Evolutionary conservation across 352 stramenopile species (phyloP), one percentile per base, ranked within the genome.

Genomic region (Globisporangium cystogenes): DNA sequence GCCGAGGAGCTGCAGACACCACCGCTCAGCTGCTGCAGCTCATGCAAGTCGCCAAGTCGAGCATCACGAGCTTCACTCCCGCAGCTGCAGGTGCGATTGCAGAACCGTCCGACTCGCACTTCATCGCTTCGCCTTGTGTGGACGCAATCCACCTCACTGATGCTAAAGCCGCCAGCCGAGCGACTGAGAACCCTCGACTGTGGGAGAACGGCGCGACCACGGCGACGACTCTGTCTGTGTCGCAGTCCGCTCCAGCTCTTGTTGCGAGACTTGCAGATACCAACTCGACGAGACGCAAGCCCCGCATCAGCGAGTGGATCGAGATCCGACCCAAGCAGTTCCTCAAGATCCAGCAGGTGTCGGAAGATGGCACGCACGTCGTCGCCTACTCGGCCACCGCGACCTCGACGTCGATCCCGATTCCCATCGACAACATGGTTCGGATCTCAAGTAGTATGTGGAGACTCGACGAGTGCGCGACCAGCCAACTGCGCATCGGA

Each of bases 291-390:
- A 48, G 37, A 7, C 47, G 64, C 16, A 65, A 50, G 11, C 72
- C 75, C 7, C 73, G 70, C 18, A 43, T 47, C 31, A 68, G 77
- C 18, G 72, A 88, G 23, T 85, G 77, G 75, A 41, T 88, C 11
- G 65, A 88, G 59, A 20, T 88, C 18, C 51, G 29, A 16, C 36
- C 62, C 20, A 78, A 79, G 45, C 62, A 68, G 39, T 86, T 78
- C 35, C 18, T 86, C 18, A 70, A 67, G 48, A 72, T 87, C 53
- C 40, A 57, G 8, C 67, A 66, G 37, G 33, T 80, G 16, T 77
- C 72, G 16, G 23, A 31, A 1, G 70, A 82, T 16, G 67, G 60
- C 7, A 20, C 55, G 1, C 62, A 67, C 20, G 55, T 85, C 20
- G 56, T 65, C 14, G 69, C 48, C 16, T 48, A 26, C 0, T 53